Percentiles rank a stretch among this genome's conserved stretches.
Evolutionary conservation across 306 rosid genomes (phyloP).

Genomic region (Medicago lupulina): DNA sequence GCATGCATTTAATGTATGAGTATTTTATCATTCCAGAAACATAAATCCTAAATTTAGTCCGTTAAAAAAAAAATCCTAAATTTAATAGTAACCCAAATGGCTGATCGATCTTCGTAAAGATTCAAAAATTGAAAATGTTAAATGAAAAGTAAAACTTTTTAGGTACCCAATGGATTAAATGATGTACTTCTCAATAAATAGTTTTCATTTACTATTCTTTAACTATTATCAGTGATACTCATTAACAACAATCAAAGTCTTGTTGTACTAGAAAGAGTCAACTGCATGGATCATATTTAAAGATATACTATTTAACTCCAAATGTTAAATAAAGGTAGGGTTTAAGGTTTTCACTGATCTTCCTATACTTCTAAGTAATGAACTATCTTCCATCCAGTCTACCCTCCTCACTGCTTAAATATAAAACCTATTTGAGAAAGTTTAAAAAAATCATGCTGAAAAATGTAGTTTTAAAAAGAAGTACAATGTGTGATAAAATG

Average conservation of each 20-base stretch:
- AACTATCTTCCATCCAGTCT: constrained; percentile 8
- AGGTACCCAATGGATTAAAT: no score
- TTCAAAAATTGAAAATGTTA: no score
- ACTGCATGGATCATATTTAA: neutral
- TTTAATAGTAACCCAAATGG: neutral
- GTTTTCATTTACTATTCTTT: neutral
- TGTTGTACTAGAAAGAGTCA: neutral
- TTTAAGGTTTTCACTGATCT: neutral
- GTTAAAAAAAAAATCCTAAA: neutral
- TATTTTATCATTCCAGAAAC: neutral
- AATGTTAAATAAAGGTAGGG: neutral
- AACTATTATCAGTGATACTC: neutral
- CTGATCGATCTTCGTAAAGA: no score
- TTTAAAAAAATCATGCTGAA: neutral
- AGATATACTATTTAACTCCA: neutral
- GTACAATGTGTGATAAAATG: constrained; percentile 27
- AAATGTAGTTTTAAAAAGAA: neutral
- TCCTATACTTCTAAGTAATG: neutral
- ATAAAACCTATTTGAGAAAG: constrained; percentile 15
- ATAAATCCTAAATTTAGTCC: constrained; percentile 1
- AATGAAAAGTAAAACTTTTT: no score
- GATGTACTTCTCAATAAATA: no score
- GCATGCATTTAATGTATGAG: neutral
- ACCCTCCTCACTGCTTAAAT: constrained; percentile 6
- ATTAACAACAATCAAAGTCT: neutral